Conservation (phyloP, 305 asterid genomes). For the Caryopteris hybrid region DNA sequence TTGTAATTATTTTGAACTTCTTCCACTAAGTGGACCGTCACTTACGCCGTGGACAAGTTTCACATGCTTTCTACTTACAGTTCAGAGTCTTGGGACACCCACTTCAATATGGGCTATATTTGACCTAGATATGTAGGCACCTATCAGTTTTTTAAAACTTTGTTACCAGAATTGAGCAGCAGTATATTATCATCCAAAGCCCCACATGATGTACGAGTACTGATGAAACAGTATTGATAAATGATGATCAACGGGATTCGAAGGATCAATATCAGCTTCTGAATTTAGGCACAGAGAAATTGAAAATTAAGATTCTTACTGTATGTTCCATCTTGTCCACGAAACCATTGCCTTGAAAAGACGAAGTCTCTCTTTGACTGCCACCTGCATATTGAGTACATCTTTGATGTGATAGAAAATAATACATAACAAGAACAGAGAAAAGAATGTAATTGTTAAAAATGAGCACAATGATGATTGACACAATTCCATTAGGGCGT, state of each 20-base stretch:
- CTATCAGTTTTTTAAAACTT: neutral
- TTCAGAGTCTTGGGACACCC: constrained; percentile 10
- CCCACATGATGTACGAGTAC: neutral
- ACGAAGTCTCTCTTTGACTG: constrained; percentile 82
- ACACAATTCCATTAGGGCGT: too few species aligned
- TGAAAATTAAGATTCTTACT: constrained; percentile 46
- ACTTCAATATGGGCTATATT: neutral
- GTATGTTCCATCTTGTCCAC: constrained; percentile 95
- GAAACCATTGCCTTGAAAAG: constrained; percentile 95
- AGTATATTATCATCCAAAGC: neutral
- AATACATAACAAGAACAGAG: neutral
- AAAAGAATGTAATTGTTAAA: neutral
- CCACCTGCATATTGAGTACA: constrained; percentile 67
- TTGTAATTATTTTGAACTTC: neutral
- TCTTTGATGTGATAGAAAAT: constrained; percentile 10
- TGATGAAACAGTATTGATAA: neutral
- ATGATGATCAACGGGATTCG: constrained; percentile 11
- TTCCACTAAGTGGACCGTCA: constrained; percentile 1
- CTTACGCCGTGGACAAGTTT: constrained; percentile 2
- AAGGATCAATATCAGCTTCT: constrained; percentile 17
- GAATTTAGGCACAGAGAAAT: constrained; percentile 1
- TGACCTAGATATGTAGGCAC: constrained; percentile 8
- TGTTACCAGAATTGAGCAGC: constrained; percentile 1
- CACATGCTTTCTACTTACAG: neutral
- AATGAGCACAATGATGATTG: neutral